Base-by-base conservation (phyloP, 257 asterid species). In the Linderniella brevidens region DNA sequence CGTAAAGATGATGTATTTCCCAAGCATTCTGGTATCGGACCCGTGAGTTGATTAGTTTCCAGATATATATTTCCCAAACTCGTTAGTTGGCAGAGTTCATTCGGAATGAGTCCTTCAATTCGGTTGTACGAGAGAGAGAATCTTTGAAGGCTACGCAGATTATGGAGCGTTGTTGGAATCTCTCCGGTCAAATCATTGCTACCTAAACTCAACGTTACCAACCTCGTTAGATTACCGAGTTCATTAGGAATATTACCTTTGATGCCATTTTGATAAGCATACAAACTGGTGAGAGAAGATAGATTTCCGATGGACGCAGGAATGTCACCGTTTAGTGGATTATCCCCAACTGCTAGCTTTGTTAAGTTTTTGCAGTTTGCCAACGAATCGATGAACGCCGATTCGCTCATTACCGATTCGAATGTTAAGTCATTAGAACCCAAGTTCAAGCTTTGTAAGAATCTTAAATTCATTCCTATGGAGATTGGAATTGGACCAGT, bases 401-500 rank as follows among this genome's bases (percentile, higher is more conserved):
- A n/a, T n/a, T n/a, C n/a, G 52, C 47, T 62, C 35, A 62, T 8
- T 8, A 57, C 68, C 5, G 37, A 12, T 4, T 6, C 2, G 3
- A 20, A 6, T 9, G 47, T 13, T 4, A 73, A 52, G 1, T 19
- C 17, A 49, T 65, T 68, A 0, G 0, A 3, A 0, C 0, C 1
- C n/a, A 68, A 2, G 9, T n/a, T 0, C 16, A 71, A 42, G 0
- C 0, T 0, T 8, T 36, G 6, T 7, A 71, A 17, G n/a, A 48
- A 38, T 8, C 54, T 54, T 52, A 71, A 20, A 43, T 57, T 19
- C 1, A 2, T 6, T 25, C 66, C 71, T 1, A 71, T 14, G 11
- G 65, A 56, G 41, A 35, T 13, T 0, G 78, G 74, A 46, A 71
- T 32, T 16, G 32, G 35, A 38, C 72, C 72, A 0, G 12, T 43